These are phyloP conservation scores for Protomyces arabidopsidicola DNA, from an alignment of 1,139 yeast species.

Conservation along the genomic window DNA sequence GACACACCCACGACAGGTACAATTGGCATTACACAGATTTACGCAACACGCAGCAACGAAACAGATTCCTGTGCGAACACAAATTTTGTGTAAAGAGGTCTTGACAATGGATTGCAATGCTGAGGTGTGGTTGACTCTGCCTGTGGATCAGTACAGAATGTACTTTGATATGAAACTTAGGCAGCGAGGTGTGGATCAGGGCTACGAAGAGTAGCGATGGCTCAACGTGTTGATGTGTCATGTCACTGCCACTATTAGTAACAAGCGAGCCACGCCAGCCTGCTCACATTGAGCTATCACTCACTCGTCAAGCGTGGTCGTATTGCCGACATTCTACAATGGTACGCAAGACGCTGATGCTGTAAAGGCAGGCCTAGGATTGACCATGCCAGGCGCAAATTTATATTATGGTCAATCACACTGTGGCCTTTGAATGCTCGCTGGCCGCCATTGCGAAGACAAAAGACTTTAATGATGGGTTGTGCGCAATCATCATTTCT, in stretches of 20 bases:
- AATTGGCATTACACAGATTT: not conserved
- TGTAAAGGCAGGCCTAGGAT: no score
- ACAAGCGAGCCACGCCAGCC: not conserved
- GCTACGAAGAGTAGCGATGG: not conserved
- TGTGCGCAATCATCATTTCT: no score
- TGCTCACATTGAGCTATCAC: no score
- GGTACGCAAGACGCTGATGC: no score
- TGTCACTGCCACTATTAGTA: not conserved
- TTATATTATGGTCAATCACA: no score
- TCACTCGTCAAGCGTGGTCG: no score
- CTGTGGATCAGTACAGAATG: not conserved
- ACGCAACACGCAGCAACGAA: not conserved
- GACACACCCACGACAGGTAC: not conserved
- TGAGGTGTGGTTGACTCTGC: not conserved
- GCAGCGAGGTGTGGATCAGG: not conserved
- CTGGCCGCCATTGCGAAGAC: no score
- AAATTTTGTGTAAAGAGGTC: not conserved
- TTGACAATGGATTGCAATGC: not conserved
- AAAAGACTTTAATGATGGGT: no score
- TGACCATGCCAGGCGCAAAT: no score
- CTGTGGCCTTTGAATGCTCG: no score
- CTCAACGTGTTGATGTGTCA: not conserved
- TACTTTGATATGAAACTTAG: not conserved
- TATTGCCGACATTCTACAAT: no score
- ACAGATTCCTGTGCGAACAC: not conserved